Evolutionary conservation across 345 rosid genomes (phyloP).

Genomic region (Turnera subulata): DNA sequence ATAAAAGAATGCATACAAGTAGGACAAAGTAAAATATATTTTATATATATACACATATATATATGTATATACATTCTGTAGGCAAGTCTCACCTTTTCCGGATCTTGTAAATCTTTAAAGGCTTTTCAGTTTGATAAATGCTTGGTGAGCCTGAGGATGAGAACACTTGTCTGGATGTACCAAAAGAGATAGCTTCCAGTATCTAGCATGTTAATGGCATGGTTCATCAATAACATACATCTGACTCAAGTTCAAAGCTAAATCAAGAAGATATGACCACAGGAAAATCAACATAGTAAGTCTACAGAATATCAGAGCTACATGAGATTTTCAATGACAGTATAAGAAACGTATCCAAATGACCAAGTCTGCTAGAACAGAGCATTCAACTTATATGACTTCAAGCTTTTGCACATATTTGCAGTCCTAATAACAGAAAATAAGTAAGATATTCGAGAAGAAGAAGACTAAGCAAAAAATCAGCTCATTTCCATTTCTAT

Average conservation of each 20-base stretch:
- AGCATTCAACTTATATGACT: too few species aligned
- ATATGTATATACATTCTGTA: neutral
- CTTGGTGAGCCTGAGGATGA: slow-evolving; percentile 94
- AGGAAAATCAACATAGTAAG: too few species aligned
- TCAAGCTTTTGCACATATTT: too few species aligned
- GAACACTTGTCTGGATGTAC: slow-evolving; percentile 97
- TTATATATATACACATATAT: neutral
- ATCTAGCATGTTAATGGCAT: slow-evolving; percentile 36
- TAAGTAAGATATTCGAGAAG: too few species aligned
- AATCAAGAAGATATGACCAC: neutral
- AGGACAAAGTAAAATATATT: too few species aligned
- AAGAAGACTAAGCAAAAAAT: too few species aligned
- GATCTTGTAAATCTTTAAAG: slow-evolving; percentile 89
- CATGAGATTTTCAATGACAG: too few species aligned
- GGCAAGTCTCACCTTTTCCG: slow-evolving; percentile 58
- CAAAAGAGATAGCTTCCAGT: slow-evolving; percentile 91
- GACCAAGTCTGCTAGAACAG: too few species aligned
- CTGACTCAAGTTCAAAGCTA: neutral
- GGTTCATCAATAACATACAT: slow-evolving; percentile 1
- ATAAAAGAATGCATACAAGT: neutral
- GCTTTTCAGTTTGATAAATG: slow-evolving; percentile 82
- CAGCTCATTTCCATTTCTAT: too few species aligned
- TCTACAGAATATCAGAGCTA: too few species aligned
- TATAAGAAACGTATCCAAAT: too few species aligned
- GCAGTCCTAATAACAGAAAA: too few species aligned